Conservation (phyloP, 345 rosid species). For the Lumnitzera racemosa region DNA sequence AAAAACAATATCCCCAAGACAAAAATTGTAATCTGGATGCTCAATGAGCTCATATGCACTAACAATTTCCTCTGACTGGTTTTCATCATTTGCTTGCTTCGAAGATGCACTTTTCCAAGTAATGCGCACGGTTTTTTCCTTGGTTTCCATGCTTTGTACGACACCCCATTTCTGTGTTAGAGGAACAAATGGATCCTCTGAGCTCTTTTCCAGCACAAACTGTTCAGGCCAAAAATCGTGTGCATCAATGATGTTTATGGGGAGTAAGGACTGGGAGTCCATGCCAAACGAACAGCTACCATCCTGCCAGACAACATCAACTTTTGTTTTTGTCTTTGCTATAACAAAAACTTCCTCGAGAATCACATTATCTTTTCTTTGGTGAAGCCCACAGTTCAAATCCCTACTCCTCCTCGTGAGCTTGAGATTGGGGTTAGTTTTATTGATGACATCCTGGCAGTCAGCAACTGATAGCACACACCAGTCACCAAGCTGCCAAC, state of each 20-base stretch:
- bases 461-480: conserved; percentile 50
- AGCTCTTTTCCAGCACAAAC: conserved; percentile 63
- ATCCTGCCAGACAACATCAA: conserved; percentile 89
- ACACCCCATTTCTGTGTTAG: conserved; percentile 58
- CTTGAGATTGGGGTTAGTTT: not conserved
- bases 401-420: not conserved
- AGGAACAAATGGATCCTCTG: conserved; percentile 29
- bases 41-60: conserved; percentile 85
- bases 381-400: conserved; percentile 5
- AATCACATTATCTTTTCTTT: conserved; percentile 19
- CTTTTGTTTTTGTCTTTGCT: conserved; percentile 51
- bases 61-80: conserved; percentile 50
- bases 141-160: conserved; percentile 55
- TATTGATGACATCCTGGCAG: conserved; percentile 15
- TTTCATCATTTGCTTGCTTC: conserved; percentile 24
- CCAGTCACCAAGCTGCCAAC: conserved; percentile 98
- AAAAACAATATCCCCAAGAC: conserved; percentile 69
- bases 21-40: conserved; percentile 69
- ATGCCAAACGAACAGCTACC: conserved; percentile 44
- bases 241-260: conserved; percentile 47
- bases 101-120: conserved; percentile 41
- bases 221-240: conserved; percentile 94
- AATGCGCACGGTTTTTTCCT: conserved; percentile 70
- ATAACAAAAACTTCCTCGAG: conserved; percentile 43
- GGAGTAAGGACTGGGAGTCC: conserved; percentile 55